These are phyloP conservation scores for Pilaira anomala DNA, from an alignment of 192 early-diverging fungal species.

Conservation along the genomic window DNA sequence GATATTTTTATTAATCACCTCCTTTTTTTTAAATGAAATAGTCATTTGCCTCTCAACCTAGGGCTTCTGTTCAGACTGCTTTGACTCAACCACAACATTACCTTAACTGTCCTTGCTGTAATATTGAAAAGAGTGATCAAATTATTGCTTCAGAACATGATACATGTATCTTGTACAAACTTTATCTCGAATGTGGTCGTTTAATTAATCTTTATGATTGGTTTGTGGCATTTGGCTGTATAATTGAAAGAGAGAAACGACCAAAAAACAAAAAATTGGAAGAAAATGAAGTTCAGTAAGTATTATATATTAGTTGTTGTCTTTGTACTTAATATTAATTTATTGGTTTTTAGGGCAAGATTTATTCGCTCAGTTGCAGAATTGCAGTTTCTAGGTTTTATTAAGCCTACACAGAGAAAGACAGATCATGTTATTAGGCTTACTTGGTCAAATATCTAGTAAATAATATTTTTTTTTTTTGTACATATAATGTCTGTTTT, in stretches of 20 bases:
- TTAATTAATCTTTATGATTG: constrained; percentile 95
- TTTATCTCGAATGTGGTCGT: constrained; percentile 89
- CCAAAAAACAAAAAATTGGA: constrained; percentile 25
- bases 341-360: constrained; percentile 55
- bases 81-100: constrained; percentile 75
- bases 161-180: constrained; percentile 83
- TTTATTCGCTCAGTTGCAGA: constrained; percentile 85
- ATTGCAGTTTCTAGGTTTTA: constrained; percentile 86
- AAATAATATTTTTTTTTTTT: background rate
- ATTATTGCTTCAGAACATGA: constrained; percentile 73
- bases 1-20: too few relatives aligned
- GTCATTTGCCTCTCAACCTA: constrained; percentile 81
- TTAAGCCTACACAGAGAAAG: constrained; percentile 85
- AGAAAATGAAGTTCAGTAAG: constrained; percentile 62
- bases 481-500: background rate
- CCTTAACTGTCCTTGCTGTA: constrained; percentile 82
- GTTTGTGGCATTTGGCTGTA: constrained; percentile 80
- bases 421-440: constrained; percentile 89
- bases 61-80: constrained; percentile 81
- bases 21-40: constrained; percentile 25
- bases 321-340: constrained; percentile 3
- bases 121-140: constrained; percentile 17
- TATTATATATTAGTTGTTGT: background rate
- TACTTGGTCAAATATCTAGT: constrained; percentile 65
- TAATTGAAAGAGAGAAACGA: constrained; percentile 61